Evolutionary conservation across 345 rosid genomes (phyloP), one percentile per base, ranked within the genome.

Genomic region (Melastoma malabathricum): DNA sequence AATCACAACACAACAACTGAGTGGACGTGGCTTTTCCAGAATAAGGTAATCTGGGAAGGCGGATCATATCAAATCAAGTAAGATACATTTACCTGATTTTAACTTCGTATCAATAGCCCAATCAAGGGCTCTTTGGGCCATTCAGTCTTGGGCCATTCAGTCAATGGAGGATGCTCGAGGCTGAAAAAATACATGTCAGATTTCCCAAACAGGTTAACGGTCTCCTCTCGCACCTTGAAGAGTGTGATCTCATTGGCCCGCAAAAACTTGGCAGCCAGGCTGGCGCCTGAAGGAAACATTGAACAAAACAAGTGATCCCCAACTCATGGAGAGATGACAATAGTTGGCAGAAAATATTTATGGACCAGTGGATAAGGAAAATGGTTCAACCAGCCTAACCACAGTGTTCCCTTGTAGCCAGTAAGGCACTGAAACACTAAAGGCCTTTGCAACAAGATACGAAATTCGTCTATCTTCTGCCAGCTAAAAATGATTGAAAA

Each of bases 131-230:
- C 72, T 75, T 67, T 73, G 96, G 51, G 96, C 94, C 15, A 72
- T n/a, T n/a, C n/a, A n/a, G n/a, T n/a, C n/a, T n/a, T n/a, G n/a
- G n/a, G n/a, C n/a, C n/a, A 94, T 66, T 72, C 82, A 1, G 98
- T 86, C 54, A 84, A 62, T 44, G 98, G 94, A 56, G 94, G 94
- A 68, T 73, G 80, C 84, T 78, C 89, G 2, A 92, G 92, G 66
- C 84, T 75, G 73, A 68, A 73, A n/a, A n/a, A 68, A 59, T 60
- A 78, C 82, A 86, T 52, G 56, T 90, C 92, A 13, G 92, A 76
- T 71, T 70, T 86, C 65, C 98, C 96, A 7, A 90, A 87, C 57
- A 90, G 65, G 60, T 64, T 68, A 25, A 90, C 46, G 0, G 68
- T 77, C 74, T 82, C 98, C 20, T 84, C 85, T 49, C 78, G 74